These are phyloP conservation scores for Sordaria brevicollis DNA, from an alignment of 495 filamentous ascomycete genomes.

Conservation along the genomic window DNA sequence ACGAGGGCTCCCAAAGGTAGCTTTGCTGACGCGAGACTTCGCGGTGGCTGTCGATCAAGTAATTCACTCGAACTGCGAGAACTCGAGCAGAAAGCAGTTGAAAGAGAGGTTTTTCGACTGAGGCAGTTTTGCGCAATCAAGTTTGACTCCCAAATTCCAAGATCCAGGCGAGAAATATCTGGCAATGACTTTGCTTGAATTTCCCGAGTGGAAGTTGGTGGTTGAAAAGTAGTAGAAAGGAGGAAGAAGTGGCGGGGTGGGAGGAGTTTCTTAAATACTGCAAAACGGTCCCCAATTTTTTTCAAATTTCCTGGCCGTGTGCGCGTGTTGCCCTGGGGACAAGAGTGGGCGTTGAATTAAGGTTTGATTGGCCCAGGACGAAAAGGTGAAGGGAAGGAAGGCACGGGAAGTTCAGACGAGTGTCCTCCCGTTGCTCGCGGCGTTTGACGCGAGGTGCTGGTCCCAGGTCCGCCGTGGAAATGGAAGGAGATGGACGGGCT, in stretches of 20 bases:
- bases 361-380: background rate
- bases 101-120: background rate
- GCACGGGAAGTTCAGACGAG: background rate
- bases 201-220: background rate
- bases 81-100: background rate
- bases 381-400: background rate
- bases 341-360: background rate
- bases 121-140: background rate
- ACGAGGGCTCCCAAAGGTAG: background rate
- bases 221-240: background rate
- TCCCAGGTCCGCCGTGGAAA: background rate
- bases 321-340: background rate
- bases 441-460: background rate
- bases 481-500: background rate
- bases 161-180: background rate
- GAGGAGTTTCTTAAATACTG: background rate
- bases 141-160: background rate
- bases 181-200: background rate
- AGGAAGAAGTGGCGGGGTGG: background rate
- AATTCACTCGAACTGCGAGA: background rate
- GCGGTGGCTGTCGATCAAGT: rapidly evolving
- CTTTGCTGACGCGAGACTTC: background rate
- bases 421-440: background rate
- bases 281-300: background rate
- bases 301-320: background rate